Base-by-base conservation (phyloP, 139 green algal genomes). In the Micractinium conductrix region DNA sequence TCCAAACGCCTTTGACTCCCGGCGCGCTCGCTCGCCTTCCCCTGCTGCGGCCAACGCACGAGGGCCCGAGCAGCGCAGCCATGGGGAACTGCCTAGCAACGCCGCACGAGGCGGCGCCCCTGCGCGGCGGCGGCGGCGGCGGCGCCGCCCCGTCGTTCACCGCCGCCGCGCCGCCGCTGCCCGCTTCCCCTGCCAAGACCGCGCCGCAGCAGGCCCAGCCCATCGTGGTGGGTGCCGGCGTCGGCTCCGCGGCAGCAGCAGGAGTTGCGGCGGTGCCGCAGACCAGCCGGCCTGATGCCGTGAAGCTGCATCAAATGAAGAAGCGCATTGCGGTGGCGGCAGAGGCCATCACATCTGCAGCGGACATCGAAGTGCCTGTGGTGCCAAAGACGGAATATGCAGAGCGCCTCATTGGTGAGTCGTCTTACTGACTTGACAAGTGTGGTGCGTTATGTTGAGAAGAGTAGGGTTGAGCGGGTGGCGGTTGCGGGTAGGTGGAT, bases 281-380 rank as follows among this genome's bases (percentile, higher is more conserved):
- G 33, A 40, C 55, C 10, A 62, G 55, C 19, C 38, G 33, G 30
- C 30, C 42, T 2, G 78, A 83, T 35, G 62, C 78, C 0, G 38
- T 63, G 53, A 85, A 80, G 45, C 40, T 73, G 30, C 80, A 74
- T 30, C 60, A 60, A 30, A 87, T 84, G 81, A 69, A 71, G 40
- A 90, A 91, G 83, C 82, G 91, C 42, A 84, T 92, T 67, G 91
- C 91, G 22, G 88, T 94, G 63, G 91, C 91, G 21, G 91, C 91
- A 37, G 89, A 94, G 58, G 83, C 87, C 12, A 81, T 89, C 14
- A 62, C 79, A 35, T 82, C 62, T 38, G 65, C 75, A 1, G 60
- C 79, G 7, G 79, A 93, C 55, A 84, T 93, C 0, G 53, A 86
- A 21, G 89, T 94, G 30, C 80, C 80, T 16, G 78, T 83, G 62